Evolutionary conservation across 495 filamentous ascomycete genomes (phyloP).

Genomic region (Penicillium psychrofluorescens): DNA sequence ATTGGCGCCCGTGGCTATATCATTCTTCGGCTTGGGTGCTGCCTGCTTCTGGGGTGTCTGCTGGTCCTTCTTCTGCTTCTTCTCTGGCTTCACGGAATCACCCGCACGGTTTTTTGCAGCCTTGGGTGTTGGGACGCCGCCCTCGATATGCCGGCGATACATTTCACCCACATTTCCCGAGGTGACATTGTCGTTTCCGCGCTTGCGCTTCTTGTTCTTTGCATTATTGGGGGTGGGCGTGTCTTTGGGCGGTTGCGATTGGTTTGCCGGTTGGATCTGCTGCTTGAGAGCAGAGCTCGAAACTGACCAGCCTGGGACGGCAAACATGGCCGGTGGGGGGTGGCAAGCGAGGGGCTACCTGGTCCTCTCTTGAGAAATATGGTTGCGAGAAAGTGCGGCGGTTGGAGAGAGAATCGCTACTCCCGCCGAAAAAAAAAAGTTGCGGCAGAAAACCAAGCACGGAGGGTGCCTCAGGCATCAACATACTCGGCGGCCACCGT

Average conservation of each 20-base stretch:
- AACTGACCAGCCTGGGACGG: conserved; percentile 85
- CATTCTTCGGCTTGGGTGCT: conserved; percentile 16
- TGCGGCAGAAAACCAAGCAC: conserved; percentile 7
- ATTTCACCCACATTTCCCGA: conserved; percentile 65
- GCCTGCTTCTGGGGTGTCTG: conserved; percentile 10
- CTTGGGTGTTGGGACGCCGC: conserved; percentile 30
- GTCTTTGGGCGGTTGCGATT: conserved; percentile 22
- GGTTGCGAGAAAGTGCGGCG: background rate
- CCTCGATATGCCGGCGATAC: conserved; percentile 74
- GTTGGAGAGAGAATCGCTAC: background rate
- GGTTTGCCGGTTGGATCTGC: conserved; percentile 45
- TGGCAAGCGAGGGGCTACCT: no score
- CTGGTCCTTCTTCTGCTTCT: conserved; percentile 38
- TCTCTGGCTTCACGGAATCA: conserved; percentile 23
- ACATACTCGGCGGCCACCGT: no score
- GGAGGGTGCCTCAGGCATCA: background rate
- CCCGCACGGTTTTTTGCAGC: conserved; percentile 11
- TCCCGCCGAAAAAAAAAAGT: conserved; percentile 9
- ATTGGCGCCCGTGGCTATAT: conserved; percentile 13
- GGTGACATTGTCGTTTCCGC: conserved; percentile 54
- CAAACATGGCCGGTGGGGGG: conserved; percentile 60
- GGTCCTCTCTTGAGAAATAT: background rate
- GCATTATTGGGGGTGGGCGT: conserved; percentile 15
- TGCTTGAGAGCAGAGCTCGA: conserved; percentile 60
- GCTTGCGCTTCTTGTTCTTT: conserved; percentile 46